A percentile compares a stretch with the other conserved stretches of the same genome.
Conservation (phyloP, 2,329 filamentous ascomycete species). For the Sporothrix pseudoabietina region DNA sequence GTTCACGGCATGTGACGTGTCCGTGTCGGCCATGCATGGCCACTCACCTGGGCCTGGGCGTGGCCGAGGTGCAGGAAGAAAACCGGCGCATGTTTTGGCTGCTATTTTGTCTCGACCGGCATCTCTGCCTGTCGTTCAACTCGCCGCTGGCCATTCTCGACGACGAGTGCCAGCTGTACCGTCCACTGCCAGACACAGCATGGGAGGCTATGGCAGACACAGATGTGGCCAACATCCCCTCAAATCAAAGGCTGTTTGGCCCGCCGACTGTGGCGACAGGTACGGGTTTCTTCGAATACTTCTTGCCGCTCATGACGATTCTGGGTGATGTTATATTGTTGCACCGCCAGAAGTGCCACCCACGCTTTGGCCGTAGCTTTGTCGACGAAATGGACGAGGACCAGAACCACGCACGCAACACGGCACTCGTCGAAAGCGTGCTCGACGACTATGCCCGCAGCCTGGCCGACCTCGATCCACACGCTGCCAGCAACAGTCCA, state of each 20-base stretch:
- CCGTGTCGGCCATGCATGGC: not conserved
- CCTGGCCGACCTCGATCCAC: not conserved
- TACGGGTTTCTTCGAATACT: conserved; percentile 53
- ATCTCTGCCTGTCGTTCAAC: conserved; percentile 53
- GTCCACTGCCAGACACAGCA: conserved; percentile 46
- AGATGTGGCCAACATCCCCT: conserved; percentile 36
- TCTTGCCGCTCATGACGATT: conserved; percentile 53
- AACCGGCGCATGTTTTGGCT: conserved; percentile 53
- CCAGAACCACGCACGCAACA: not conserved
- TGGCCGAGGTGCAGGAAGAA: conserved; percentile 51
- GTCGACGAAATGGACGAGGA: not conserved
- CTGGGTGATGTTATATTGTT: conserved; percentile 54
- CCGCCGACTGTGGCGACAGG: conserved; percentile 38
- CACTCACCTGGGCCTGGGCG: not conserved
- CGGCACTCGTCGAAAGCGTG: not conserved
- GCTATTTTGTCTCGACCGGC: conserved; percentile 51
- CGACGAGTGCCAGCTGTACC: conserved; percentile 48
- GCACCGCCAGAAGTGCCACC: conserved; percentile 49
- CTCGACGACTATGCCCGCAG: conserved; percentile 1
- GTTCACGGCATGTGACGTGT: not conserved
- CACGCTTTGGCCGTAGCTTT: conserved; percentile 42
- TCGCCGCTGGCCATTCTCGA: conserved; percentile 49
- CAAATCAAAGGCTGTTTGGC: not conserved
- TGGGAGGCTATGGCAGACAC: conserved; percentile 41
- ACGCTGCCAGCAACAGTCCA: not conserved